Base-by-base conservation (phyloP, 192 early-diverging fungal species). In the Coemansia sp. region DNA sequence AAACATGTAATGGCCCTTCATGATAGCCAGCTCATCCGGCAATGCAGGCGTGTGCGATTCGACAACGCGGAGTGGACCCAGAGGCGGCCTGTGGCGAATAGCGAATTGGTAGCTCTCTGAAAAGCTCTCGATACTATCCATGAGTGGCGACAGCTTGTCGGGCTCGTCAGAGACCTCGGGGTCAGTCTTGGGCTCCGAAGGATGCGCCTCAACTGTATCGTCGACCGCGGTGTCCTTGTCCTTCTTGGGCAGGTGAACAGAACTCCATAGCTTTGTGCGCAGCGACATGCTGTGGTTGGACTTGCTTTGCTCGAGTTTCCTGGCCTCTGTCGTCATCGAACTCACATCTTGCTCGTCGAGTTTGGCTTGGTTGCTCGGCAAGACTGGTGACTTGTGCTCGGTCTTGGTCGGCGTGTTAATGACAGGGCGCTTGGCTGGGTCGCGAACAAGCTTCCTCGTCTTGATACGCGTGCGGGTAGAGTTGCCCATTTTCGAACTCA, bases 51-150 rank as follows among this genome's bases (percentile, higher is more conserved):
- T 18, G 29, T 81, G 78, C 3, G 74, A 55, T 50, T 81, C 74
- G 20, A 81, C 73, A 1, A 59, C 69, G 22, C 61, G 71, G 41
- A 76, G 52, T 16, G 74, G 74, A 0, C 79, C 74, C 8, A 82
- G 68, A 3, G 74, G 74, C 37, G 79, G 79, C 49, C 68, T 70
- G 59, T 82, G 79, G 37, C 79, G 74, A 9, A 73, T 67, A n/a
- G 74, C 64, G 52, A 82, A 72, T 62, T 76, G 74, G 55, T 82
- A 82, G 65, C 59, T 76, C 29, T 82, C 79, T 0, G 74, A 82
- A 6, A 82, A 65, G 62, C 79, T 76, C 32, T 76, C 79, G 24
- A 68, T 70, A 64, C 79, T 82, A 12, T 67, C 65, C 22, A 62
- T 56, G 34, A 82, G 64, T 29, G 62, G 53, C 34, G 66, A 63